These are phyloP conservation scores for Metarhizium robertsii DNA, from an alignment of 2,329 filamentous ascomycete species.

Conservation along the genomic window DNA sequence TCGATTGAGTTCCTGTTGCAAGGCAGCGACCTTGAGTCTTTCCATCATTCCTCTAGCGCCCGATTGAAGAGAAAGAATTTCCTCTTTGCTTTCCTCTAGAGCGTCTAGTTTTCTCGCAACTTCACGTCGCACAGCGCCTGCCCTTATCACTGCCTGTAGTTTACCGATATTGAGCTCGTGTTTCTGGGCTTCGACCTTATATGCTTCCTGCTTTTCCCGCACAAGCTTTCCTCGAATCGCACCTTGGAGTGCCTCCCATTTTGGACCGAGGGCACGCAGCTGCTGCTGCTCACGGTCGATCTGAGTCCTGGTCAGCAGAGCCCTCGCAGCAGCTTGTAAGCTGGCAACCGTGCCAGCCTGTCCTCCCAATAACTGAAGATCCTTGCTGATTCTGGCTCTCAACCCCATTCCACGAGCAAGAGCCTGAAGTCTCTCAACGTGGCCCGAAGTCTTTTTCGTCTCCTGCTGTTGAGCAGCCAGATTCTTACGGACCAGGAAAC, in stretches of 20 bases:
- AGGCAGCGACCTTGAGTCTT: constrained; percentile 37
- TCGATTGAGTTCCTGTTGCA: constrained; percentile 45
- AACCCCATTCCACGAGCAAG: constrained; percentile 57
- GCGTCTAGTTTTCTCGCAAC: constrained; percentile 37
- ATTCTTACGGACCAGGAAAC: constrained; percentile 53
- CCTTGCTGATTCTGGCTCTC: constrained; percentile 45
- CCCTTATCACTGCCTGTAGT: constrained; percentile 45
- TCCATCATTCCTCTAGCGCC: constrained; percentile 52
- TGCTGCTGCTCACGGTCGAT: constrained; percentile 40
- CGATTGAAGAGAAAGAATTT: constrained; percentile 46
- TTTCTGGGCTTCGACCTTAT: constrained; percentile 38
- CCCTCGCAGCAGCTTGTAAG: constrained; percentile 60
- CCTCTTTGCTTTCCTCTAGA: constrained; percentile 35
- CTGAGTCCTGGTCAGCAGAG: constrained; percentile 47
- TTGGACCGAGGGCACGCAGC: constrained; percentile 37
- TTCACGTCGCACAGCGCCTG: constrained; percentile 42
- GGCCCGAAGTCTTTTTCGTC: constrained; percentile 39
- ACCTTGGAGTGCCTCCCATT: constrained; percentile 37
- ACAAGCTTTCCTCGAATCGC: constrained; percentile 36
- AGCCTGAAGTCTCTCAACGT: constrained; percentile 54
- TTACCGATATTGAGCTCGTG: constrained; percentile 33
- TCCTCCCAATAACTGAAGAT: constrained; percentile 41
- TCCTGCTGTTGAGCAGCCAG: constrained; percentile 47
- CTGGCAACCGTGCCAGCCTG: constrained; percentile 40
- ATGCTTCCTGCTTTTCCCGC: constrained; percentile 32